Evolutionary conservation across 2,329 filamentous ascomycete species (phyloP).

Genomic region (Scytalidium sp.): DNA sequence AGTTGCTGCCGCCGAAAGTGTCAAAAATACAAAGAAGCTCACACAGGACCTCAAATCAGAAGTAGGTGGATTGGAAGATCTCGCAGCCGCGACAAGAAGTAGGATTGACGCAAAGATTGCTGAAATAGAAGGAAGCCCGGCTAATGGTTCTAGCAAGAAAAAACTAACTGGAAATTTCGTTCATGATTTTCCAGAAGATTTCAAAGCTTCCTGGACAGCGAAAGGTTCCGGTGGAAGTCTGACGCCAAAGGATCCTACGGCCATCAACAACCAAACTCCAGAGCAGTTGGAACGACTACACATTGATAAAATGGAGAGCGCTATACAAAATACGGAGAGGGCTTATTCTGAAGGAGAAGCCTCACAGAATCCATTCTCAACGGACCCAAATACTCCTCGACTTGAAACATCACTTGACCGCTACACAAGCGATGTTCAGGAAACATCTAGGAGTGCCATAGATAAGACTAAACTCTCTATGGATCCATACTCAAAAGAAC

Average conservation of each 20-base stretch:
- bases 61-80: conserved; percentile 14
- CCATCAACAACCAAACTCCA: neutral
- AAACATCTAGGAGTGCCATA: neutral
- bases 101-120: conserved; percentile 12
- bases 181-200: conserved; percentile 52
- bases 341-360: conserved; percentile 19
- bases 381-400: conserved; percentile 16
- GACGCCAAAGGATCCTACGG: conserved; percentile 8
- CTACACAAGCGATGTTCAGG: neutral
- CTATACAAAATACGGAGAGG: conserved; percentile 20
- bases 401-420: conserved; percentile 29
- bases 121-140: conserved; percentile 9
- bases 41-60: conserved; percentile 19
- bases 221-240: conserved; percentile 11
- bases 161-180: conserved; percentile 45
- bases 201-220: conserved; percentile 38
- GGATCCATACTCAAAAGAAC: conserved; percentile 41
- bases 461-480: neutral
- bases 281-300: neutral
- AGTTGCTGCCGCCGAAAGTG: conserved; percentile 8
- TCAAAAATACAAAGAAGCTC: conserved; percentile 10
- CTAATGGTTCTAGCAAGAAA: conserved; percentile 1
- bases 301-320: conserved; percentile 12
- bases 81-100: conserved; percentile 14
- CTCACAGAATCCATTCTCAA: conserved; percentile 14